Percentiles rank a stretch among this genome's conserved stretches.
Conservation (phyloP, 2,329 filamentous ascomycete species). For the Nigrograna mackinnonii region DNA sequence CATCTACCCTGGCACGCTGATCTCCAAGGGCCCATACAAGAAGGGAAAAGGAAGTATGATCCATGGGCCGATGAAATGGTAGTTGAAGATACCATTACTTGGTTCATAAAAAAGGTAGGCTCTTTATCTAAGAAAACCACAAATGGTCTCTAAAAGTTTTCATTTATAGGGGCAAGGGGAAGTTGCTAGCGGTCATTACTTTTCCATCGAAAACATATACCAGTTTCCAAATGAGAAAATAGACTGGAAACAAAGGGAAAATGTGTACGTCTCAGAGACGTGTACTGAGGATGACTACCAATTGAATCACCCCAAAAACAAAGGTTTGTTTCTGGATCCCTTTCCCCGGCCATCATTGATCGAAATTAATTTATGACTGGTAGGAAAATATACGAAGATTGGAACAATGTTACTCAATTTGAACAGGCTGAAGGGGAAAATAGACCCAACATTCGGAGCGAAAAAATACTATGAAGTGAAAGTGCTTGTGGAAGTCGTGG, state of each 20-base stretch:
- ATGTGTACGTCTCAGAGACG: slow-evolving; percentile 8
- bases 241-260: not conserved
- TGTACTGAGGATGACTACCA: slow-evolving; percentile 15
- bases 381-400: slow-evolving; percentile 10
- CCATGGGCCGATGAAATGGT: slow-evolving; percentile 2
- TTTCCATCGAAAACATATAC: not conserved
- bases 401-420: slow-evolving; percentile 16
- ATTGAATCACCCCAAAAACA: slow-evolving; percentile 9
- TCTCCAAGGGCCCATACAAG: not conserved
- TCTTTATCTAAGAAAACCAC: not conserved
- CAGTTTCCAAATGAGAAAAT: not conserved
- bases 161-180: not conserved
- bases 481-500: slow-evolving; percentile 14
- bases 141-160: not conserved
- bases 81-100: slow-evolving; percentile 12
- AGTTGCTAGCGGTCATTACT: not conserved
- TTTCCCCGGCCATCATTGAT: not conserved
- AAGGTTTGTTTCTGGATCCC: slow-evolving; percentile 3
- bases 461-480: slow-evolving; percentile 6
- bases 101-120: slow-evolving; percentile 18
- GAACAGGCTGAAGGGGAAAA: slow-evolving; percentile 1
- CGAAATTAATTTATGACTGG: not conserved
- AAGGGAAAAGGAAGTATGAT: not conserved
- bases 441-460: not conserved
- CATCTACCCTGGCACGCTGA: not conserved